Base-by-base conservation (phyloP, 352 stramenopile genomes). In the Phytophthora chlamydospora region DNA sequence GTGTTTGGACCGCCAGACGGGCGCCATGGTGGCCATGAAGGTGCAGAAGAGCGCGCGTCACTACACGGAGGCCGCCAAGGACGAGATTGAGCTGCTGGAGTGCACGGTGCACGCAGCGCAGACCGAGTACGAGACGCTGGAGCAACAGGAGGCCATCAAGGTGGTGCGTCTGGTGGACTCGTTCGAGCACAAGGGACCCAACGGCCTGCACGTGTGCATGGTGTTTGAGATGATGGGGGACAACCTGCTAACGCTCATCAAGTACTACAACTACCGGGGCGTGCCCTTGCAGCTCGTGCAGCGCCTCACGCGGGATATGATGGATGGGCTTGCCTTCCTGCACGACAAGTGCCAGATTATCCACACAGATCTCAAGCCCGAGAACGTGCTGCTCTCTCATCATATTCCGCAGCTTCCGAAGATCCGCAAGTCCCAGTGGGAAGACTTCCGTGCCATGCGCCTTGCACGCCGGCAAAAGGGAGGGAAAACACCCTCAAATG, bases 321-420 rank as follows among this genome's bases (percentile, higher is more conserved):
- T 98, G 48, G 85, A 97, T 62, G 97, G 89, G 12, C 81, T 99
- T 14, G 96, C 98, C 48, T 99, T 99, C 76, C 76, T 99, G 12
- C 97, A 99, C 71, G 47, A 88, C 44, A 90, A 98, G 62, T 99
- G 97, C 78, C 66, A 97, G 55, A 99, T 99, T 66, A 99, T 99
- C 75, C 98, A 99, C 83, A 99, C 97, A 5, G 98, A 99, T 83
- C 75, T 99, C 5, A 99, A 99, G 67, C 97, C 97, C 0, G 98
- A 99, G 76, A 99, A 99, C 73, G 93, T 99, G 17, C 67, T 99
- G 39, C 73, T 99, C 2, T 94, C 72, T 43, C 73, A 88, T 54
- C 75, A 63, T 11, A 89, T 95, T 24, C 83, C 83, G 6, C 82
- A 87, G 16, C 67, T 95, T 8, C 82, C 83, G 0, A 80, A 80